phyloP scores from a whole-genome alignment of 768 basidiomycete genomes.

The Boletus edulis region DNA sequence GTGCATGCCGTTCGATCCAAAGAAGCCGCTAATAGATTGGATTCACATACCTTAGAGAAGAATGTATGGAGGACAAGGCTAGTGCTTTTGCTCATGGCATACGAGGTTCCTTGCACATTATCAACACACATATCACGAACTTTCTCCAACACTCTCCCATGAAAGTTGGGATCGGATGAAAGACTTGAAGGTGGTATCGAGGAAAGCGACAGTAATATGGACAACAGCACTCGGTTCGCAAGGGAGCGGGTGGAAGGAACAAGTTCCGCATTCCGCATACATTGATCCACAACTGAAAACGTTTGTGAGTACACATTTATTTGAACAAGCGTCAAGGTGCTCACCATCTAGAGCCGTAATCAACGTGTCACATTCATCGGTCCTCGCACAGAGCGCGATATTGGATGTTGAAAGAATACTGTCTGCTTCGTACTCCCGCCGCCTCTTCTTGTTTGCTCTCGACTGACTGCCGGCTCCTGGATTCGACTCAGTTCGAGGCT shows the following conservation, averaged over 20 bases:
- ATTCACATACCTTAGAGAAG: conserved; percentile 30
- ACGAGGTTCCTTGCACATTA: conserved; percentile 52
- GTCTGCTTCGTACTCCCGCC: conserved; percentile 71
- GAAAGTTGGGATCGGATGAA: conserved; percentile 52
- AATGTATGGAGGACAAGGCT: conserved; percentile 51
- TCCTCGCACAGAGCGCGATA: conserved; percentile 46
- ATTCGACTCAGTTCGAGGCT: conserved; percentile 29
- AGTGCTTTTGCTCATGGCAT: conserved; percentile 59
- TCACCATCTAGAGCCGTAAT: conserved; percentile 59
- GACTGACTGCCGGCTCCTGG: conserved; percentile 26
- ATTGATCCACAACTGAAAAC: conserved; percentile 45
- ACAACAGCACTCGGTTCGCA: conserved; percentile 54
- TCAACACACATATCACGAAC: conserved; percentile 49
- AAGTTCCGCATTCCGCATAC: conserved; percentile 52
- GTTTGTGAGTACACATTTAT: conserved; percentile 2
- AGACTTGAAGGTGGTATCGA: conserved; percentile 52
- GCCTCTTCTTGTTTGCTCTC: conserved; percentile 66
- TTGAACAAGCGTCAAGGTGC: conserved; percentile 8
- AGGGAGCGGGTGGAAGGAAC: conserved; percentile 55
- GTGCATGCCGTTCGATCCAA: conserved; percentile 1
- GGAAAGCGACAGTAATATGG: conserved; percentile 55
- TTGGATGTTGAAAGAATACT: conserved; percentile 58
- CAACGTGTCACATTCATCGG: conserved; percentile 50
- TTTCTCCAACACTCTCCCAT: conserved; percentile 41
- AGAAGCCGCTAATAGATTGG: neutral